phyloP scores from a whole-genome alignment of 257 asterid species.

The Solanum appendiculatum region DNA sequence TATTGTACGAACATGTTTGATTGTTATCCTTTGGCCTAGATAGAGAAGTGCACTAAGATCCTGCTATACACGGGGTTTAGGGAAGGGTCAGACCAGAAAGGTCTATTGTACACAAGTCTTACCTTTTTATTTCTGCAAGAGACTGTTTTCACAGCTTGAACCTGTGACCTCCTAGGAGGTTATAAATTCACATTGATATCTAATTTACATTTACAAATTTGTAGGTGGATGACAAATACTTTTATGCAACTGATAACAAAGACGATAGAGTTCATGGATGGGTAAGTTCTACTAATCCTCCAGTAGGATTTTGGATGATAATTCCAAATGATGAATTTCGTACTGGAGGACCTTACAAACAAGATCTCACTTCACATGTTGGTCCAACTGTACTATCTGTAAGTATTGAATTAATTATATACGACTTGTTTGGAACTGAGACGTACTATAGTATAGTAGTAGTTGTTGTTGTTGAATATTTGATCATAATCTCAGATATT shows the following conservation, averaged over 20 bases:
- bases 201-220: not conserved
- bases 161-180: not conserved
- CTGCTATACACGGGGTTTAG: rapidly evolving
- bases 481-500: constrained; percentile 40
- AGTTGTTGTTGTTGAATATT: not conserved
- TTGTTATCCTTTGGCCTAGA: not conserved
- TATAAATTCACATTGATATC: too few relatives aligned
- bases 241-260: constrained; percentile 68
- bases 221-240: constrained; percentile 90
- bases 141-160: not conserved
- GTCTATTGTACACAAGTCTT: not conserved
- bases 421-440: not conserved
- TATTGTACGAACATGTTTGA: not conserved
- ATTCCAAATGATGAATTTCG: constrained; percentile 84
- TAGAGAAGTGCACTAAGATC: not conserved
- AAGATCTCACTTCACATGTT: constrained; percentile 85
- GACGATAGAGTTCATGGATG: constrained; percentile 74
- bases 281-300: constrained; percentile 31
- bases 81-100: rapidly evolving
- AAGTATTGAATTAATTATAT: constrained; percentile 10
- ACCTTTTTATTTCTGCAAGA: not conserved
- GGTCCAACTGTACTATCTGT: constrained; percentile 80
- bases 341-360: constrained; percentile 76
- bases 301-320: constrained; percentile 76
- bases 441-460: not conserved